These are phyloP conservation scores for Phialocephala sp. DNA, from an alignment of 2,329 filamentous ascomycete genomes.

Conservation along the genomic window DNA sequence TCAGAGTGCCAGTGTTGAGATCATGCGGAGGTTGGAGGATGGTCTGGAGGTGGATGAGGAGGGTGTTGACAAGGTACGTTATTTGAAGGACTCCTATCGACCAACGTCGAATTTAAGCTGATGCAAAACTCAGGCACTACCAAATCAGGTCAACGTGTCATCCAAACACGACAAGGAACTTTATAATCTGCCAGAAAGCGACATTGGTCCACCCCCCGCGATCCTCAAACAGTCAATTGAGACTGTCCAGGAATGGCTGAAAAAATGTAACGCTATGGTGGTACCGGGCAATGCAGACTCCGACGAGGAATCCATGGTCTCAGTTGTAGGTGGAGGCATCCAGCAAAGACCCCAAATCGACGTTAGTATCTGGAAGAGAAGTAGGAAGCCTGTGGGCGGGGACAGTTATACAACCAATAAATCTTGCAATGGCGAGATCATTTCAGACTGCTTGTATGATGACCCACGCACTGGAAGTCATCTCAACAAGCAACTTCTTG, in stretches of 20 bases:
- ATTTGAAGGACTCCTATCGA: background rate
- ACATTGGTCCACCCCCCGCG: slow-evolving; percentile 11
- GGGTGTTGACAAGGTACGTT: background rate
- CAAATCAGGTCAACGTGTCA: background rate
- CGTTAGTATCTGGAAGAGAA: slow-evolving; percentile 12
- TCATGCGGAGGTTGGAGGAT: background rate
- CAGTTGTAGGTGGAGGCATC: slow-evolving; percentile 8
- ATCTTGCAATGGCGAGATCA: background rate
- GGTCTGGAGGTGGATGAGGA: background rate
- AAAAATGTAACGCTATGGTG: background rate
- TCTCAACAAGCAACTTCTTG: background rate
- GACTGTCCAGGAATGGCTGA: slow-evolving; percentile 20
- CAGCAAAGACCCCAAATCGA: slow-evolving; percentile 11
- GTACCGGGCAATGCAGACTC: background rate
- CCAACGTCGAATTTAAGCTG: background rate
- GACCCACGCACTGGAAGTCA: background rate
- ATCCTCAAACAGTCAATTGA: slow-evolving; percentile 12
- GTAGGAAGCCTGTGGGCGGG: background rate
- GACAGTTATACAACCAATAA: background rate
- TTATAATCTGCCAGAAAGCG: slow-evolving; percentile 13
- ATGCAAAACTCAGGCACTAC: no score
- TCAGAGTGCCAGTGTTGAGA: slow-evolving; percentile 12
- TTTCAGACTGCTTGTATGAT: background rate
- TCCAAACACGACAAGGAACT: background rate
- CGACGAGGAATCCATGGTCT: slow-evolving; percentile 11